Evolutionary conservation across 306 rosid species (phyloP), one percentile per base, ranked within the genome.

Genomic region (Inga leiocalycina): DNA sequence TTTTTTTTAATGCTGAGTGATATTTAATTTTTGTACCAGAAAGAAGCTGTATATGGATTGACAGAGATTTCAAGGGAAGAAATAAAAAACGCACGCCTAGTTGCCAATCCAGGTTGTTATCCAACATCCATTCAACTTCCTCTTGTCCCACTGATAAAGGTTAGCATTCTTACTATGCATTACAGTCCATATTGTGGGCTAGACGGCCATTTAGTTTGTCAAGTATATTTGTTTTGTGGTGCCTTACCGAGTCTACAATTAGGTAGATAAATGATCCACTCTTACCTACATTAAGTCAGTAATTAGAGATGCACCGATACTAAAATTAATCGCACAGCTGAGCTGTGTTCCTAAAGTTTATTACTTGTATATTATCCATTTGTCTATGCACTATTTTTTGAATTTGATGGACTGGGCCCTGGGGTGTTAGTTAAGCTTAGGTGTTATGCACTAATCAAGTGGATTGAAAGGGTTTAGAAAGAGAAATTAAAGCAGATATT

Each of bases 41-140:
- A 93, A 92, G 99, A 96, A 90, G 97, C 90, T 69, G 87, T 92
- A 43, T 96, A 96, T 74, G 99, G 98, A 82, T 88, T 96, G 87
- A 96, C 99, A n/a, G 98, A 96, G 89, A 84, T 89, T 91, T 84
- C 54, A 71, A 90, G 97, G 88, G 89, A 89, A 67, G 91, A 91
- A 76, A 86, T 96, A 74, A 92, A 84, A 88, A 75, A 81, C 82
- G 97, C 99, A 46, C 92, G 97, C 41, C 89, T 93, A 52, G 97
- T 96, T 81, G 98, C 99, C 30, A 96, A 96, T 88, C 99, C 98
- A 56, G 99, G 99, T 72, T 96, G 99, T 79, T 96, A 93, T 90
- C 99, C 99, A 77, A 93, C 99, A 81, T 89, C 99, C 46, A 74
- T 93, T 84, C 99, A 96, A 81, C 93, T 96, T 85, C 97, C 99